A percentile compares a stretch with the other conserved stretches of the same genome.
phyloP scores from a whole-genome alignment of 148 eudicot genomes.

The Cornus controversa region DNA sequence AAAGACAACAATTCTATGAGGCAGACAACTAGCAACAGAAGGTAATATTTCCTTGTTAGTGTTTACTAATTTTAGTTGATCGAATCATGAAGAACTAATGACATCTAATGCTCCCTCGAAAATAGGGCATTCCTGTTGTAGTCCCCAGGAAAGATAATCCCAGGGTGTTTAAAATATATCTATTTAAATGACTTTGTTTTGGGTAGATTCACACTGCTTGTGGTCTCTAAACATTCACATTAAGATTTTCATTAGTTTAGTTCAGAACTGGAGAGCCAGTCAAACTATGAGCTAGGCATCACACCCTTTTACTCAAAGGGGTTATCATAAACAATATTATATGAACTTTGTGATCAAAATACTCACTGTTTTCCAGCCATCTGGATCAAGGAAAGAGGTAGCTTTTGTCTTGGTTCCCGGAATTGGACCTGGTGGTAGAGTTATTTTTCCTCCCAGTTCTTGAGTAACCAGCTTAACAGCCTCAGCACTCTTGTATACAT shows the following conservation, averaged over 20 bases:
- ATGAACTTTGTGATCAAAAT: too few relatives aligned
- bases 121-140: too few relatives aligned
- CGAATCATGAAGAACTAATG: background rate
- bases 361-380: constrained; percentile 51
- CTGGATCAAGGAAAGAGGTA: constrained; percentile 53
- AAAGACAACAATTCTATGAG: background rate
- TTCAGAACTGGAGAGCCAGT: too few relatives aligned
- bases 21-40: background rate
- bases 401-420: constrained; percentile 50
- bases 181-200: too few relatives aligned
- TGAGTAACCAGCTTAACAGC: constrained; percentile 29
- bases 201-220: background rate
- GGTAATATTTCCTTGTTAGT: background rate
- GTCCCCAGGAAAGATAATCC: too few relatives aligned
- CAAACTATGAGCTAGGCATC: too few relatives aligned
- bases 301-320: too few relatives aligned
- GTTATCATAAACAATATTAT: too few relatives aligned
- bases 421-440: constrained; percentile 46
- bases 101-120: background rate
- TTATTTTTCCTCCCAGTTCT: constrained; percentile 36
- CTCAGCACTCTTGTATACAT: constrained; percentile 53
- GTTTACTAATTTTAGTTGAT: background rate
- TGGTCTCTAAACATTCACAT: background rate
- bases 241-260: too few relatives aligned
- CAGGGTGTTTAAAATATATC: too few relatives aligned